A percentile compares a stretch with the other conserved stretches of the same genome.
These are phyloP conservation scores for Neofusicoccum umdonicola DNA, from an alignment of 2,329 filamentous ascomycete species.

Conservation along the genomic window DNA sequence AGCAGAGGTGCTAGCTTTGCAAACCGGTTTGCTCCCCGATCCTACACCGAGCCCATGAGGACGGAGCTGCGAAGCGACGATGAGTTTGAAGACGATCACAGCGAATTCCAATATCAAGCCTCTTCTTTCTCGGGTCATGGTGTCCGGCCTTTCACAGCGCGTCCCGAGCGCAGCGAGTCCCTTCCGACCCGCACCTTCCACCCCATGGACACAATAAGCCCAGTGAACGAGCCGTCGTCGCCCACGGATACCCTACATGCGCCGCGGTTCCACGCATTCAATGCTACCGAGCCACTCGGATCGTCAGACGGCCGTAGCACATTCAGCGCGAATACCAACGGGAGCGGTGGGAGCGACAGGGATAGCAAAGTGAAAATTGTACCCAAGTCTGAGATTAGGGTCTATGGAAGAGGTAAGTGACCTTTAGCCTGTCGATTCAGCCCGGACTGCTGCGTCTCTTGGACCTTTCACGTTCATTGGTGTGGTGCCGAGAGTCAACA, in stretches of 20 bases:
- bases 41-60: constrained; percentile 21
- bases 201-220: neutral
- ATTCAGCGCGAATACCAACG: constrained; percentile 38
- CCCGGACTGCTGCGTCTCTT: too few relatives aligned
- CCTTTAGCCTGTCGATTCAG: too few relatives aligned
- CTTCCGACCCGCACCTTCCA: constrained; percentile 3
- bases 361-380: constrained; percentile 44
- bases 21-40: constrained; percentile 26
- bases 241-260: constrained; percentile 13
- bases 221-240: constrained; percentile 2
- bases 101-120: constrained; percentile 25
- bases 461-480: too few relatives aligned
- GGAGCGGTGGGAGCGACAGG: constrained; percentile 33
- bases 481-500: too few relatives aligned
- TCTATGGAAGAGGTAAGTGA: constrained; percentile 55
- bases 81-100: constrained; percentile 26
- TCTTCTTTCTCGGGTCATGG: constrained; percentile 29
- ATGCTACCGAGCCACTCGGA: constrained; percentile 8
- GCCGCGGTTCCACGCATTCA: constrained; percentile 14
- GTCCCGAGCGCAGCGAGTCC: constrained; percentile 31
- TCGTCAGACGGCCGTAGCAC: constrained; percentile 40
- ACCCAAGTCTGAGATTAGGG: constrained; percentile 49
- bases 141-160: constrained; percentile 24
- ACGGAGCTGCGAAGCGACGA: neutral
- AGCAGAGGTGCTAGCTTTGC: constrained; percentile 17